Evolutionary conservation across 2,329 filamentous ascomycete genomes (phyloP).

Genomic region (Microdochium bolleyi): DNA sequence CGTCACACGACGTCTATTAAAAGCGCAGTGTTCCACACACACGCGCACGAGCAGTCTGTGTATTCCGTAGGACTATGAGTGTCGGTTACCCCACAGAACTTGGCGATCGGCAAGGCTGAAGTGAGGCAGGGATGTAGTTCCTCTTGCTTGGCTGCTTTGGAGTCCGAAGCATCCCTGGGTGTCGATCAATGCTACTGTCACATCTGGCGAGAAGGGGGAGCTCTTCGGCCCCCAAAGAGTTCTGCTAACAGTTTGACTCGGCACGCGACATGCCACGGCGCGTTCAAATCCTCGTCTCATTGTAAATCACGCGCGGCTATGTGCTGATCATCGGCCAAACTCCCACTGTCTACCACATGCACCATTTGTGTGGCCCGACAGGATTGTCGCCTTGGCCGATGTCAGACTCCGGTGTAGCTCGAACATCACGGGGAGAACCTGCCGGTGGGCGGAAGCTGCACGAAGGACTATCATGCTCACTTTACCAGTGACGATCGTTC

Average conservation of each 20-base stretch:
- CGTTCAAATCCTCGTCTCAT: no score
- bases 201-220: no score
- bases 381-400: not conserved
- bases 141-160: no score
- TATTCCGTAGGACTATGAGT: not conserved
- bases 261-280: no score
- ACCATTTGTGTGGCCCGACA: not conserved
- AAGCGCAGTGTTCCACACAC: not conserved
- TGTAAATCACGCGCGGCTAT: no score
- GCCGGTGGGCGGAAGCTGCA: not conserved
- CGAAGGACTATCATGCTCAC: not conserved
- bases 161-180: no score
- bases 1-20: not conserved
- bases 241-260: no score
- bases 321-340: not conserved
- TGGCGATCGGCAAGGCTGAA: not conserved
- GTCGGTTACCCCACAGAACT: not conserved
- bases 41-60: not conserved
- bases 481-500: not conserved
- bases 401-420: not conserved
- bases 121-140: no score
- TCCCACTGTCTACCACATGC: not conserved
- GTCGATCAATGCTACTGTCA: no score
- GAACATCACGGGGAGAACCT: not conserved
- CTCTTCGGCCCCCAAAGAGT: no score